Conservation (phyloP, 2,329 filamentous ascomycete species). For the Colletotrichum sp. region DNA sequence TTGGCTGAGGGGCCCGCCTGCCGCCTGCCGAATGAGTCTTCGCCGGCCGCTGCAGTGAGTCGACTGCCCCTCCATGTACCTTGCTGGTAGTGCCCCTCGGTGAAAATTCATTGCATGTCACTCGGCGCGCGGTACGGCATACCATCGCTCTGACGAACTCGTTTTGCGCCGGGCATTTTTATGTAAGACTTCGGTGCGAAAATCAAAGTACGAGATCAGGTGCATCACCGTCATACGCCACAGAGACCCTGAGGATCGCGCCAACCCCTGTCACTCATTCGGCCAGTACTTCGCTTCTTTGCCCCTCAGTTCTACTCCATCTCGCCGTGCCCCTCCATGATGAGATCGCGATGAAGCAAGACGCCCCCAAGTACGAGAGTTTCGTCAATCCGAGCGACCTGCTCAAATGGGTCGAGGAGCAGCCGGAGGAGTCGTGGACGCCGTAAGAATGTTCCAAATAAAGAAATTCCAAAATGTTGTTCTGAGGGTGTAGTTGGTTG, state of each 20-base stretch:
- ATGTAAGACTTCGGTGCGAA: background rate
- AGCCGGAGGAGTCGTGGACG: constrained; percentile 35
- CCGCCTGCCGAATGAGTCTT: background rate
- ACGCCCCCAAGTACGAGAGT: constrained; percentile 18
- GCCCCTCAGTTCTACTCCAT: constrained; percentile 12
- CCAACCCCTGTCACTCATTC: background rate
- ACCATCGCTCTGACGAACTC: background rate
- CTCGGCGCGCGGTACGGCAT: background rate
- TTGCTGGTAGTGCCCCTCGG: background rate
- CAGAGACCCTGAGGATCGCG: background rate
- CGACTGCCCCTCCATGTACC: background rate
- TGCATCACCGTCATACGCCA: background rate
- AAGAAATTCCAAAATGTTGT: background rate
- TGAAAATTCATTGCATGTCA: constrained; percentile 14
- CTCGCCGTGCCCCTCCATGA: constrained; percentile 12
- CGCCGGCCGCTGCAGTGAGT: background rate
- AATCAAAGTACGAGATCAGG: background rate
- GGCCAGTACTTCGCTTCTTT: constrained; percentile 1
- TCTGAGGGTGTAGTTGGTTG: background rate
- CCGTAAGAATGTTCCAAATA: constrained; percentile 36
- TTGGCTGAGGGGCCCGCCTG: background rate
- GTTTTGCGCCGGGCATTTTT: background rate
- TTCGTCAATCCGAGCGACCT: constrained; percentile 41
- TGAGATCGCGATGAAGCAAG: constrained; percentile 20
- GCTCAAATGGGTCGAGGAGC: constrained; percentile 49